Evolutionary conservation across 768 basidiomycete genomes (phyloP).

Genomic region (Cyclocybe cylindracea): DNA sequence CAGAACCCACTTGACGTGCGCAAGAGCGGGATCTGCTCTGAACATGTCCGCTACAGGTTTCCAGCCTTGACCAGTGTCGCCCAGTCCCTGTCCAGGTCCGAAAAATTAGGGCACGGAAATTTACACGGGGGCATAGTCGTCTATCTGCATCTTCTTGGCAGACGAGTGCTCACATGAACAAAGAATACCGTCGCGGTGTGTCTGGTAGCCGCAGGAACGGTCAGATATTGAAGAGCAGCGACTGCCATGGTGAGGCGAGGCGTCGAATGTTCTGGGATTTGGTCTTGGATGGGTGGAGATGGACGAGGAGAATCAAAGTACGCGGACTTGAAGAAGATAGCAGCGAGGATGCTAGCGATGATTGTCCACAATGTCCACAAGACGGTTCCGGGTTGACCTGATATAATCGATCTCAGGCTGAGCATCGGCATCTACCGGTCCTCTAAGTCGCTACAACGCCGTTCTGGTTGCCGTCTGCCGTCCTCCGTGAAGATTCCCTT

Average conservation of each 20-base stretch:
- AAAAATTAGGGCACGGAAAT: constrained; percentile 7
- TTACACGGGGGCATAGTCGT: neutral
- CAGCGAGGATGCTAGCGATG: constrained; percentile 21
- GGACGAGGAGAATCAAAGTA: constrained; percentile 14
- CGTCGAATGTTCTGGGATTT: constrained; percentile 9
- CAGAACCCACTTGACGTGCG: constrained; percentile 88
- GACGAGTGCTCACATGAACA: constrained; percentile 65
- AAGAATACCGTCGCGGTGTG: constrained; percentile 91
- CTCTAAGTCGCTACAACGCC: neutral
- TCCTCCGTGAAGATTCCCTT: neutral
- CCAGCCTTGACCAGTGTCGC: constrained; percentile 78
- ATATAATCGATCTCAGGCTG: constrained; percentile 40
- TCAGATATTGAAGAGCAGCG: constrained; percentile 47
- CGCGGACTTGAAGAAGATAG: constrained; percentile 24
- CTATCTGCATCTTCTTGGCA: neutral
- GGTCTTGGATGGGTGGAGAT: constrained; percentile 1
- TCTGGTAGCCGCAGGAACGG: constrained; percentile 52
- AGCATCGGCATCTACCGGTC: constrained; percentile 46
- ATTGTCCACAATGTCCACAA: constrained; percentile 24
- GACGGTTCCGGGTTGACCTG: constrained; percentile 24
- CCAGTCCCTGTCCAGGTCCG: constrained; percentile 57
- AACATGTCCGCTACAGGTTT: constrained; percentile 74
- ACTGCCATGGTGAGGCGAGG: constrained; percentile 27
- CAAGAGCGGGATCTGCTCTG: constrained; percentile 48
- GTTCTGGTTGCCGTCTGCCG: neutral